Conservation (phyloP, 1,284 basidiomycete genomes). For the Sporisorium iseilematis-ciliati region DNA sequence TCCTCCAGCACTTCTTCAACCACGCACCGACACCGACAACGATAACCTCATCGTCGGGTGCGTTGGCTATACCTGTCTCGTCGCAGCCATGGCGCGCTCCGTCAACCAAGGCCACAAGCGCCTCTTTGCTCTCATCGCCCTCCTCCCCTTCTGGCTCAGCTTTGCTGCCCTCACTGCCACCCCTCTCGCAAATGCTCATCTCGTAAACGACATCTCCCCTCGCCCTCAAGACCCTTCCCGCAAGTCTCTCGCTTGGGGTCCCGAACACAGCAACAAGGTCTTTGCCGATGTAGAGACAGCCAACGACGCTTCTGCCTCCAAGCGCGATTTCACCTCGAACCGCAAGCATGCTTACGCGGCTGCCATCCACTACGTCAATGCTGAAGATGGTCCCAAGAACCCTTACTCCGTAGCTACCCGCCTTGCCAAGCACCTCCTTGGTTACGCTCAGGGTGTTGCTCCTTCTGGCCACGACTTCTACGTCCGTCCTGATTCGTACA, state of each 20-base stretch:
- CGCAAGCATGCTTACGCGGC: constrained; percentile 46
- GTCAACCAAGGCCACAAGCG: constrained; percentile 35
- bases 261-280: constrained; percentile 50
- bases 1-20: not conserved
- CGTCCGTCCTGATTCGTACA: constrained; percentile 60
- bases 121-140: constrained; percentile 48
- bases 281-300: constrained; percentile 39
- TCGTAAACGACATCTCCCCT: constrained; percentile 16
- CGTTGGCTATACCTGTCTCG: not conserved
- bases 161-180: constrained; percentile 28
- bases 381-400: constrained; percentile 39
- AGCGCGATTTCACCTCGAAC: constrained; percentile 24
- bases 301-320: constrained; percentile 21
- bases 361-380: constrained; percentile 50
- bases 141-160: constrained; percentile 51
- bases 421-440: constrained; percentile 49
- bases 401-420: constrained; percentile 47
- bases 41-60: not conserved
- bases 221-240: constrained; percentile 47
- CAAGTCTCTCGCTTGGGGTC: constrained; percentile 59
- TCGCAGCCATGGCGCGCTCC: constrained; percentile 29
- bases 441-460: constrained; percentile 33
- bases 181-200: constrained; percentile 20
- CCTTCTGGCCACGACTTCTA: constrained; percentile 53
- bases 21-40: not conserved